Evolutionary conservation across 73 alveolate species (phyloP).

Genomic region (Stentor coeruleus): DNA sequence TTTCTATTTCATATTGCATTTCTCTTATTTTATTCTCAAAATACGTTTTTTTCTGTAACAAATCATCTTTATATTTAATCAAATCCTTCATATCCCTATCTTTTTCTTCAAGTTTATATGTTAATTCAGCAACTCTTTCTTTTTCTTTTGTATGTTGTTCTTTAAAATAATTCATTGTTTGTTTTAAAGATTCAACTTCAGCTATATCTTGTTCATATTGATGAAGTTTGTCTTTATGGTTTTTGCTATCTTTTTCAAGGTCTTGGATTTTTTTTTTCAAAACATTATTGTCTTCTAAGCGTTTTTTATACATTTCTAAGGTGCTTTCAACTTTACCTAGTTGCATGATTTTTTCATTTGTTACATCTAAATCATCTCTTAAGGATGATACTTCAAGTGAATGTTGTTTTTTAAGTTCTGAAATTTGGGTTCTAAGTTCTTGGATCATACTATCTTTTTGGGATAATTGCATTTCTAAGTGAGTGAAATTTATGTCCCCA

Average conservation of each 20-base stretch:
- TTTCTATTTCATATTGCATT: neutral
- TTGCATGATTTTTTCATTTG: neutral
- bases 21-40: neutral
- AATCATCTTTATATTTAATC: neutral
- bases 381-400: neutral
- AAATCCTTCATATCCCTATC: neutral
- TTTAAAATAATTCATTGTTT: conserved; percentile 5
- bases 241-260: neutral
- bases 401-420: neutral
- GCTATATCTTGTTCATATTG: neutral
- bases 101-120: neutral
- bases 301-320: conserved; percentile 9
- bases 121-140: neutral
- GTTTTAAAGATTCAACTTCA: neutral
- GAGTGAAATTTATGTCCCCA: neutral
- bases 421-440: neutral
- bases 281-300: conserved; percentile 7
- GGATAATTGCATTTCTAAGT: neutral
- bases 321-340: conserved; percentile 16
- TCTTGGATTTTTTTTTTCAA: conserved; percentile 11
- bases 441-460: neutral
- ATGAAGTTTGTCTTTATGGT: neutral
- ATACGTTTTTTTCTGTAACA: neutral
- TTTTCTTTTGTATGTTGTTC: conserved; percentile 10
- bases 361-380: conserved; percentile 8